These are phyloP conservation scores for Saturnispora saitoi DNA, from an alignment of 805 yeast species.

Conservation along the genomic window DNA sequence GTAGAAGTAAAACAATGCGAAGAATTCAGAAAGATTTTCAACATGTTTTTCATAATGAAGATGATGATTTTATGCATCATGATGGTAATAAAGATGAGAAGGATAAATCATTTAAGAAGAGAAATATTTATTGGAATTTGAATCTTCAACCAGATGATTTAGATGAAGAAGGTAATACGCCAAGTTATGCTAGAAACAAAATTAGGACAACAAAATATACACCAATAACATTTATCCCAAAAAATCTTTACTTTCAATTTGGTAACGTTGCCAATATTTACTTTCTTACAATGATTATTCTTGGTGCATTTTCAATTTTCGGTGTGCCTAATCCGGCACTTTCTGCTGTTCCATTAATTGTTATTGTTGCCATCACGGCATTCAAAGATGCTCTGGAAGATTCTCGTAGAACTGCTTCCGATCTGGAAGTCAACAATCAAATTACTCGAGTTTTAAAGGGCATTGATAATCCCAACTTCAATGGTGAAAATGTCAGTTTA, in stretches of 20 bases:
- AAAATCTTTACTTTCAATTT: slow-evolving; percentile 72
- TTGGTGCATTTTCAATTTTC: slow-evolving; percentile 71
- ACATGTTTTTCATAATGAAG: slow-evolving; percentile 17
- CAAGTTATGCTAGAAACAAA: slow-evolving; percentile 75
- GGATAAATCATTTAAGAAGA: slow-evolving; percentile 24
- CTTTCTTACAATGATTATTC: slow-evolving; percentile 67
- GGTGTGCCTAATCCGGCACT: slow-evolving; percentile 76
- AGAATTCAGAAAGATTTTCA: slow-evolving; percentile 12
- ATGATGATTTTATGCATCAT: slow-evolving; percentile 22
- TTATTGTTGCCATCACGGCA: slow-evolving; percentile 66
- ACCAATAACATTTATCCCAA: slow-evolving; percentile 81
- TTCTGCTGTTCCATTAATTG: slow-evolving; percentile 71
- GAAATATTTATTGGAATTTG: slow-evolving; percentile 53
- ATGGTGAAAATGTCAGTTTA: slow-evolving; percentile 50
- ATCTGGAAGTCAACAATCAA: slow-evolving; percentile 70
- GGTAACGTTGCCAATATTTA: slow-evolving; percentile 85
- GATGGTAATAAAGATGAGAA: slow-evolving; percentile 25
- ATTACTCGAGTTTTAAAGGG: slow-evolving; percentile 55
- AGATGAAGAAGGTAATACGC: slow-evolving; percentile 48
- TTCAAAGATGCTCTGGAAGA: slow-evolving; percentile 77
- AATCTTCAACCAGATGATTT: slow-evolving; percentile 49
- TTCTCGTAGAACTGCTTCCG: slow-evolving; percentile 62
- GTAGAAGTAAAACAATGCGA: slow-evolving; percentile 50
- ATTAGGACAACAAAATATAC: slow-evolving; percentile 94
- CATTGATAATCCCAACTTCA: slow-evolving; percentile 49